Evolutionary conservation across 2,329 filamentous ascomycete genomes (phyloP).

Genomic region (Coniochaeta ligniaria): DNA sequence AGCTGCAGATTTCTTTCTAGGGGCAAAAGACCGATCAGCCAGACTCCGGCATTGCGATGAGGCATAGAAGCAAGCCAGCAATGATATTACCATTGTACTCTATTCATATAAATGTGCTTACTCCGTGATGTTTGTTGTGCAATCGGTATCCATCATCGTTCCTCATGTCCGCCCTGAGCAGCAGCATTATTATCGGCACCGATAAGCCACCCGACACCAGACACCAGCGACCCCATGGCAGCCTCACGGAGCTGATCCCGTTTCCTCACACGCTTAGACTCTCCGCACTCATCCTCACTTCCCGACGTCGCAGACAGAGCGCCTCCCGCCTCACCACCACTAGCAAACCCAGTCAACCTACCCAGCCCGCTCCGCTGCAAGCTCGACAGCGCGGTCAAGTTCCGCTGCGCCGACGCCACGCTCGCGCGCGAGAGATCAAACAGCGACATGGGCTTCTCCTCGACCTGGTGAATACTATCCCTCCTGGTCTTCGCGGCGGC

Average conservation of each 20-base stretch:
- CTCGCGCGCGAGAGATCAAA: constrained; percentile 58
- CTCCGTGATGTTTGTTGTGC: background rate
- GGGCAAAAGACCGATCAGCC: background rate
- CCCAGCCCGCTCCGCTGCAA: constrained; percentile 36
- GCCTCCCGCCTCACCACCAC: constrained; percentile 5
- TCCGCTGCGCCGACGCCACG: constrained; percentile 50
- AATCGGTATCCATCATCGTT: background rate
- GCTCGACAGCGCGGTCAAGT: constrained; percentile 48
- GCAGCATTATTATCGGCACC: constrained; percentile 35
- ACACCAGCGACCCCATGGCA: constrained; percentile 59
- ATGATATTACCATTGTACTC: background rate
- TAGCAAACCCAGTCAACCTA: constrained; percentile 19
- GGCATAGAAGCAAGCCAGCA: background rate
- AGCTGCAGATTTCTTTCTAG: background rate
- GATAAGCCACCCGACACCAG: constrained; percentile 61
- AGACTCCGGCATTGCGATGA: background rate
- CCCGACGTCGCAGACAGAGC: constrained; percentile 12
- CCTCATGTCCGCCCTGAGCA: background rate
- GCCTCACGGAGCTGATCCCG: constrained; percentile 64
- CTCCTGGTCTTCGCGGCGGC: background rate
- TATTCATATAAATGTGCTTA: background rate
- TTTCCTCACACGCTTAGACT: constrained; percentile 49
- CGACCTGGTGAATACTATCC: constrained; percentile 20
- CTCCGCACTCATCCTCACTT: constrained; percentile 17
- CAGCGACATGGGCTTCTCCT: constrained; percentile 57